phyloP scores from a whole-genome alignment of 225 moss, liverwort and hornwort species.

The Sphagnum tenellum region DNA sequence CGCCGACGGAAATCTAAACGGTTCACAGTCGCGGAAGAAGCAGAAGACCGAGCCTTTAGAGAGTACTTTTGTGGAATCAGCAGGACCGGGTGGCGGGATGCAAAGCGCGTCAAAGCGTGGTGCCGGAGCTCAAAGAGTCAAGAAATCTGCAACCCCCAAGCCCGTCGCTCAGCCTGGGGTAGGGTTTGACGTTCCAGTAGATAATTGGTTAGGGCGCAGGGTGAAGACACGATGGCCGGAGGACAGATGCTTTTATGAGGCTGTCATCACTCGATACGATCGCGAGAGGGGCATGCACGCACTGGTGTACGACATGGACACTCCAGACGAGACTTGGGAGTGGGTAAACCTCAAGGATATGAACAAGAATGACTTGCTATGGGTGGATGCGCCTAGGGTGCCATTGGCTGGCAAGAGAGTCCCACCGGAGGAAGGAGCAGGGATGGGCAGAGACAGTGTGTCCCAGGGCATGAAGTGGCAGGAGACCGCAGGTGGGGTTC shows the following conservation, averaged over 20 bases:
- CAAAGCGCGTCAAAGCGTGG: not conserved
- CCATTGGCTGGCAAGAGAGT: not conserved
- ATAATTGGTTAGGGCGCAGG: slow-evolving; percentile 3
- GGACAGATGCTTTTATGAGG: slow-evolving; percentile 14
- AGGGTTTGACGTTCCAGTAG: slow-evolving; percentile 5
- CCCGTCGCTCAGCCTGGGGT: not conserved
- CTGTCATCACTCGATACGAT: slow-evolving; percentile 14
- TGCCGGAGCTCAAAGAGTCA: slow-evolving; percentile 1
- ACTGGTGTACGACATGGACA: slow-evolving; percentile 13
- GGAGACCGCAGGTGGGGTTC: slow-evolving; percentile 2
- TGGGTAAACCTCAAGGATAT: slow-evolving; percentile 15
- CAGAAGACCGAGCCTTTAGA: slow-evolving; percentile 1
- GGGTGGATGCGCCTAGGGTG: slow-evolving; percentile 4
- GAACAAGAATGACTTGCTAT: slow-evolving; percentile 10
- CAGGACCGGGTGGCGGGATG: not conserved
- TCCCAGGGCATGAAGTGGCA: slow-evolving; percentile 8
- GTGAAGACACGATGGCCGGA: slow-evolving; percentile 7
- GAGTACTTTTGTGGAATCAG: no score
- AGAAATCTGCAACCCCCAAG: not conserved
- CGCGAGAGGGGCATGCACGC: slow-evolving; percentile 9
- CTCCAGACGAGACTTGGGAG: slow-evolving; percentile 6
- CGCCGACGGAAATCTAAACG: not conserved
- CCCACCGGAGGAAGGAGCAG: not conserved
- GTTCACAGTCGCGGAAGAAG: slow-evolving; percentile 1
- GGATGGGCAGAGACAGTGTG: slow-evolving; percentile 3